Conservation (phyloP, 1,139 yeast species). For the Suhomyces terraborum region DNA sequence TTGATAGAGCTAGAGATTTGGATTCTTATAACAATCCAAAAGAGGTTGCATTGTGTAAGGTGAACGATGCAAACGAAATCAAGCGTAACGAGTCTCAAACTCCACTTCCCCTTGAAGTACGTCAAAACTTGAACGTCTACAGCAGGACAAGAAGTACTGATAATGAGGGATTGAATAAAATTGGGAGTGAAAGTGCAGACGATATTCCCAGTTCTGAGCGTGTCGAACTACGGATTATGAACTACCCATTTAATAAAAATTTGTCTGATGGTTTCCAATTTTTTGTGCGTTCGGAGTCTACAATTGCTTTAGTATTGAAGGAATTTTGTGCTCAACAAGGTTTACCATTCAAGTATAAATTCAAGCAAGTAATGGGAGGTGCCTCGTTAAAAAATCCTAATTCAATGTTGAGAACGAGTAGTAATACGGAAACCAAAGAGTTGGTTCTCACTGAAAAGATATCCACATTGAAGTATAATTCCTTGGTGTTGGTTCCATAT, state of each 20-base stretch:
- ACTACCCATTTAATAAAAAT: constrained; percentile 7
- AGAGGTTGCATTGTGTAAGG: constrained; percentile 61
- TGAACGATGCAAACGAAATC: constrained; percentile 38
- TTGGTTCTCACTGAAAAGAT: constrained; percentile 21
- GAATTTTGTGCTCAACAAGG: constrained; percentile 37
- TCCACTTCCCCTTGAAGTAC: constrained; percentile 55
- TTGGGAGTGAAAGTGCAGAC: constrained; percentile 4
- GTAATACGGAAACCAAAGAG: constrained; percentile 1
- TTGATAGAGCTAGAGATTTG: constrained; percentile 56
- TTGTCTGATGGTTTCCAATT: constrained; percentile 8
- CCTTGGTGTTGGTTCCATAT: constrained; percentile 16
- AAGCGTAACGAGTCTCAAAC: constrained; percentile 37
- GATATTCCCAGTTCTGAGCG: constrained; percentile 1
- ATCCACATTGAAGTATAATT: constrained; percentile 23
- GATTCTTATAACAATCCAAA: constrained; percentile 63
- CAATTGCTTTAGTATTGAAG: constrained; percentile 35
- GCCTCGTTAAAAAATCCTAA: not conserved
- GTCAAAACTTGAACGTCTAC: constrained; percentile 25
- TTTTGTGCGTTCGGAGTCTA: constrained; percentile 18
- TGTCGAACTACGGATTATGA: constrained; percentile 8
- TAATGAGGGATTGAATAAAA: not conserved
- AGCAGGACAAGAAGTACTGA: constrained; percentile 4
- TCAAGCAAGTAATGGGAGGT: constrained; percentile 17
- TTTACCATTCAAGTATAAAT: constrained; percentile 23
- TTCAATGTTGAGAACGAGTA: constrained; percentile 4